Evolutionary conservation across 345 rosid genomes (phyloP).

Genomic region (Brassica napus): Da-Ae NC_063440.1:14240501-14241000

Average conservation of each 20-base stretch:
- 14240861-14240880: conserved; percentile 23
- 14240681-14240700: conserved; percentile 89
- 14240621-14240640: not conserved
- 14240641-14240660: conserved; percentile 96
- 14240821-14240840: conserved; percentile 70
- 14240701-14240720: conserved; percentile 83
- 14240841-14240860: conserved; percentile 62
- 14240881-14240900: not conserved
- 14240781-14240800: not conserved
- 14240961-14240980: conserved; percentile 43
- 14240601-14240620: not conserved
- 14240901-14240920: conserved; percentile 20
- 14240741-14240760: not conserved
- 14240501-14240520: conserved; percentile 76
- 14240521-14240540: conserved; percentile 72
- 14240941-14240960: conserved; percentile 18
- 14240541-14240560: conserved; percentile 94
- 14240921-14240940: conserved; percentile 26
- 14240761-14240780: not conserved
- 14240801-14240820: conserved; percentile 74
- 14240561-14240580: not conserved
- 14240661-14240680: conserved; percentile 85
- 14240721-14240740: not conserved
- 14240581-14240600: not conserved
- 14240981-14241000: conserved; percentile 50